Percentiles rank a stretch among this genome's conserved stretches.
These are phyloP conservation scores for Erythrophleum ivorense DNA, from an alignment of 331 rosid species.

Conservation along the genomic window DNA sequence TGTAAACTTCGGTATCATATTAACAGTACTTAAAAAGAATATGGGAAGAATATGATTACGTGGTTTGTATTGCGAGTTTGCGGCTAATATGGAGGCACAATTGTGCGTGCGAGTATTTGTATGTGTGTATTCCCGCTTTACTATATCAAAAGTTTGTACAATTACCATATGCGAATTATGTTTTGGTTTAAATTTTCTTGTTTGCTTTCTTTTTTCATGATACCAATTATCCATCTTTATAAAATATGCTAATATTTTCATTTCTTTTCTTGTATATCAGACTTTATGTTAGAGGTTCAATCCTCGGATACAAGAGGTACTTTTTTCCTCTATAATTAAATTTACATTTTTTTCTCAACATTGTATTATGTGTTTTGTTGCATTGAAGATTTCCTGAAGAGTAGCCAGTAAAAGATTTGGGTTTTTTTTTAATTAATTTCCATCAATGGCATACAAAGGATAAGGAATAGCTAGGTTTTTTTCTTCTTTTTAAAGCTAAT, in stretches of 20 bases:
- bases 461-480: not conserved
- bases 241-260: slow-evolving; percentile 8
- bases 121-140: not conserved
- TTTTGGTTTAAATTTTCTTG: too few relatives aligned
- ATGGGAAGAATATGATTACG: not conserved
- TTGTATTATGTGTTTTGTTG: not conserved
- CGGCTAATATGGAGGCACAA: not conserved
- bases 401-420: not conserved
- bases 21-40: not conserved
- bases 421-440: not conserved
- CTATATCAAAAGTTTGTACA: not conserved
- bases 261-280: slow-evolving; percentile 42
- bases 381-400: not conserved
- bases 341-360: not conserved
- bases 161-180: not conserved
- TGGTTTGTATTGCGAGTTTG: not conserved
- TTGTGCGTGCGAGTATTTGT: not conserved
- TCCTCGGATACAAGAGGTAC: slow-evolving; percentile 96
- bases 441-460: not conserved
- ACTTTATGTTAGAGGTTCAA: slow-evolving; percentile 80
- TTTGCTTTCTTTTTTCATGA: not conserved
- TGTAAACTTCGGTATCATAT: not conserved
- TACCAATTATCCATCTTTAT: not conserved
- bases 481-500: not conserved
- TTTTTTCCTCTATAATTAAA: not conserved